Evolutionary conservation across 2,329 filamentous ascomycete genomes (phyloP).

Genomic region (Lecanoromycetidae sp.): DNA sequence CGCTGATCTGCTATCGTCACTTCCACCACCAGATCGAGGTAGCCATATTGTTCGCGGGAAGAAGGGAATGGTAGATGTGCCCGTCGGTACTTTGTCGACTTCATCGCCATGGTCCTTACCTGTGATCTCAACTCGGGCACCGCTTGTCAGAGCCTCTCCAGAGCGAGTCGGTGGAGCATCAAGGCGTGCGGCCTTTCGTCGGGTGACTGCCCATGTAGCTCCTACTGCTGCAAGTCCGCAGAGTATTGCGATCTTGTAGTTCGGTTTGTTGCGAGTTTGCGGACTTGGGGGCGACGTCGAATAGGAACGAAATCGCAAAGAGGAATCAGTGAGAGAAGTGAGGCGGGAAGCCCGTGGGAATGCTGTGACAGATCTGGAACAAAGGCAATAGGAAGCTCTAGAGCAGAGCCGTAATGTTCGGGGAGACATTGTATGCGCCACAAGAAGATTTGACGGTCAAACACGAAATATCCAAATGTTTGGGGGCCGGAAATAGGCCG

Average conservation of each 20-base stretch:
- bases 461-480: too few relatives aligned
- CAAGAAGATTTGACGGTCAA: too few relatives aligned
- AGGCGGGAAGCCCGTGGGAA: not conserved
- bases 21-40: slow-evolving; percentile 30
- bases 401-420: too few relatives aligned
- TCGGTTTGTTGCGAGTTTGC: not conserved
- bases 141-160: slow-evolving; percentile 1
- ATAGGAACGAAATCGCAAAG: not conserved
- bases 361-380: not conserved
- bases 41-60: slow-evolving; percentile 65
- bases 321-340: not conserved
- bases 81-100: slow-evolving; percentile 62
- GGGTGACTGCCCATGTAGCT: not conserved
- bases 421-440: not conserved
- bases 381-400: not conserved
- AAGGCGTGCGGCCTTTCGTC: slow-evolving; percentile 3
- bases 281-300: not conserved
- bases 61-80: slow-evolving; percentile 63
- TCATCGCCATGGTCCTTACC: slow-evolving; percentile 8
- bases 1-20: slow-evolving; percentile 25
- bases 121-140: slow-evolving; percentile 9
- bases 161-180: slow-evolving; percentile 7
- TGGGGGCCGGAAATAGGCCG: too few relatives aligned
- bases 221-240: slow-evolving; percentile 1
- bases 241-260: not conserved